phyloP scores from a whole-genome alignment of 2,329 filamentous ascomycete species.

The Bisporella sp. region DNA sequence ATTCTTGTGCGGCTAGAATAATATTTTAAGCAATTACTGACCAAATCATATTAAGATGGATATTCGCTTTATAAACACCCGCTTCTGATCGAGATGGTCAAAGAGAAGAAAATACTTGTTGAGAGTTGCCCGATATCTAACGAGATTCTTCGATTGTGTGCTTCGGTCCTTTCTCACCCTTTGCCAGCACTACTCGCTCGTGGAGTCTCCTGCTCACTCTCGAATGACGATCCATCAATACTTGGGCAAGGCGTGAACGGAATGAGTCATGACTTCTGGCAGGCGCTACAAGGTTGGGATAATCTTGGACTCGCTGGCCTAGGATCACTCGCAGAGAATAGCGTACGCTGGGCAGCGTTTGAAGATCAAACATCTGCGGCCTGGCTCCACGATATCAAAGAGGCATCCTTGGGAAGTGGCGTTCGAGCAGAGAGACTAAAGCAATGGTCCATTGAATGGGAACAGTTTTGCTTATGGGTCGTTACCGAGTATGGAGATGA shows the following conservation, averaged over 20 bases:
- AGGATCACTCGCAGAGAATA: slow-evolving; percentile 85
- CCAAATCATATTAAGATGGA: background rate
- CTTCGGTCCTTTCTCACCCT: slow-evolving; percentile 67
- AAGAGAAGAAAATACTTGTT: slow-evolving; percentile 74
- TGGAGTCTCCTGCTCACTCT: slow-evolving; percentile 74
- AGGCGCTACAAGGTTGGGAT: slow-evolving; percentile 80
- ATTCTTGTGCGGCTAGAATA: background rate
- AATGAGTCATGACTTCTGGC: slow-evolving; percentile 88
- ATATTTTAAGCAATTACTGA: background rate
- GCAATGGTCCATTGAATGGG: slow-evolving; percentile 77
- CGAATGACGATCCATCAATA: slow-evolving; percentile 84
- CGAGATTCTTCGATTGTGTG: slow-evolving; percentile 73
- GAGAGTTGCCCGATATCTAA: slow-evolving; percentile 88
- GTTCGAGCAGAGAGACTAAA: slow-evolving; percentile 65
- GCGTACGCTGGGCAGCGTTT: slow-evolving; percentile 81
- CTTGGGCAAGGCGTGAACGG: slow-evolving; percentile 75
- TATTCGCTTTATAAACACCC: slow-evolving; percentile 87
- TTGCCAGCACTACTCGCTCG: slow-evolving; percentile 75
- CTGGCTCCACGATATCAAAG: slow-evolving; percentile 67
- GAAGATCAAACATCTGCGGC: slow-evolving; percentile 67
- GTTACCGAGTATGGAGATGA: slow-evolving; percentile 64
- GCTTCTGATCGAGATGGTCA: slow-evolving; percentile 75
- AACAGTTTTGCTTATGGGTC: slow-evolving; percentile 86
- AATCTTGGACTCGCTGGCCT: slow-evolving; percentile 80
- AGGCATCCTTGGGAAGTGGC: slow-evolving; percentile 65